Evolutionary conservation across 805 yeast genomes (phyloP).

Genomic region (Ascoidea tarda): DNA sequence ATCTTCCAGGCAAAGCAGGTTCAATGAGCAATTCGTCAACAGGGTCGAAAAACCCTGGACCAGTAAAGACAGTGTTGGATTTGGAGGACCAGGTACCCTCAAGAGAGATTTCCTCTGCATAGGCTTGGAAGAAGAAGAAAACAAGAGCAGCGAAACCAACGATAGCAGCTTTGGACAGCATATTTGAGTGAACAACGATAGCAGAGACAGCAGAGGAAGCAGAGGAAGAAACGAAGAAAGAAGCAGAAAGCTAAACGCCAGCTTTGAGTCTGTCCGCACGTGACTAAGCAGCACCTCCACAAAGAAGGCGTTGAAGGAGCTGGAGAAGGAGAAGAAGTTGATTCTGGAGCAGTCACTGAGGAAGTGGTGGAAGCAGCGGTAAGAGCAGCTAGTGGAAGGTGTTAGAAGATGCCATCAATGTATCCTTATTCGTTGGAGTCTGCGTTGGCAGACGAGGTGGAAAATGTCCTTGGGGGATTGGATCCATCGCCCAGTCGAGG

Average conservation of each 20-base stretch:
- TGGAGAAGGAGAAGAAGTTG: too few relatives aligned
- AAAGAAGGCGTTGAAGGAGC: too few relatives aligned
- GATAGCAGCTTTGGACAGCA: background rate
- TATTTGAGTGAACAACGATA: background rate
- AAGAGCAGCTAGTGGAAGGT: too few relatives aligned
- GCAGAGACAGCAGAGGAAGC: background rate
- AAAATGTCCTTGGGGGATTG: background rate
- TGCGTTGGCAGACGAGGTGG: background rate
- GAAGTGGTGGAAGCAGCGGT: too few relatives aligned
- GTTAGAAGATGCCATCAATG: too few relatives aligned
- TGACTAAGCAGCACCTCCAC: too few relatives aligned
- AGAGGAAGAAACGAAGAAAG: too few relatives aligned
- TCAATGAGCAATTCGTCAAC: constrained; percentile 88
- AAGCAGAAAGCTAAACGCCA: background rate
- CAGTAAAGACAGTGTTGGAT: constrained; percentile 89
- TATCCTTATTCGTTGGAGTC: background rate
- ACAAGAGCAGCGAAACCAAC: too few relatives aligned
- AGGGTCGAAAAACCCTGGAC: constrained; percentile 94
- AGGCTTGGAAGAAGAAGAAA: too few relatives aligned
- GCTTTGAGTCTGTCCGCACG: too few relatives aligned
- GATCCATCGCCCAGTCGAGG: background rate
- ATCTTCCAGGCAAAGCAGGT: constrained; percentile 91
- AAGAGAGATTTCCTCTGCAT: constrained; percentile 15
- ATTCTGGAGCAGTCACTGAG: too few relatives aligned
- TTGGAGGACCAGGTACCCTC: constrained; percentile 95